A percentile compares a stretch with the other conserved stretches of the same genome.
These are phyloP conservation scores for Fusarium subglutinans DNA, from an alignment of 2,329 filamentous ascomycete species.

Conservation along the genomic window DNA sequence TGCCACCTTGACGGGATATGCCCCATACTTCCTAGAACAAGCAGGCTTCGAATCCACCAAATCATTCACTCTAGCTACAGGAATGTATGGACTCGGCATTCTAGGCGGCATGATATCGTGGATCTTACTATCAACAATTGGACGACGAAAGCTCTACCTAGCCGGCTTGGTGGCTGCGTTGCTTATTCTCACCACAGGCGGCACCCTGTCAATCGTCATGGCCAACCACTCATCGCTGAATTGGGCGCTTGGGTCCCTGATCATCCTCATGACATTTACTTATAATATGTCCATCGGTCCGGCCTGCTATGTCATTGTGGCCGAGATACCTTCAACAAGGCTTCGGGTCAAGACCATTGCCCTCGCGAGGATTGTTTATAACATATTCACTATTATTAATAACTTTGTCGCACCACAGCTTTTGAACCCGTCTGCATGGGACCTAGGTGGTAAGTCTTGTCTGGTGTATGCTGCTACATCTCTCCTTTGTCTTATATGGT, in stretches of 20 bases:
- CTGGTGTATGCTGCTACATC: slow-evolving; percentile 19
- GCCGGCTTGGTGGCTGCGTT: slow-evolving; percentile 44
- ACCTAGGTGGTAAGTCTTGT: slow-evolving; percentile 33
- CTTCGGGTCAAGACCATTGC: slow-evolving; percentile 51
- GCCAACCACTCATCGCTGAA: slow-evolving; percentile 35
- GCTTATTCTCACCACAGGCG: slow-evolving; percentile 50
- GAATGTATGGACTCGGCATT: slow-evolving; percentile 51
- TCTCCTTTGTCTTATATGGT: slow-evolving; percentile 29
- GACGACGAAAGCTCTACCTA: slow-evolving; percentile 51
- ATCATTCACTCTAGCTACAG: slow-evolving; percentile 51
- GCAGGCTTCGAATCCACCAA: slow-evolving; percentile 49
- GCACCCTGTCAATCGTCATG: slow-evolving; percentile 46
- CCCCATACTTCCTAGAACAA: slow-evolving; percentile 53
- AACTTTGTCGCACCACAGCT: slow-evolving; percentile 29
- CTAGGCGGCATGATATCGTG: slow-evolving; percentile 51
- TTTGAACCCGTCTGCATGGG: slow-evolving; percentile 31
- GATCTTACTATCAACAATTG: slow-evolving; percentile 48
- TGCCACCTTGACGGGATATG: slow-evolving; percentile 6
- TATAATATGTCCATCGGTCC: slow-evolving; percentile 41
- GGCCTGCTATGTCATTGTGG: slow-evolving; percentile 47
- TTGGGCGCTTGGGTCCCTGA: slow-evolving; percentile 48
- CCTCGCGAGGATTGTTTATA: slow-evolving; percentile 43
- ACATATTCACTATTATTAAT: slow-evolving; percentile 23
- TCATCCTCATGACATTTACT: slow-evolving; percentile 50
- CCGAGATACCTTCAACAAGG: slow-evolving; percentile 50